These are phyloP conservation scores for Bruguiera parviflora DNA, from an alignment of 345 rosid species.

Conservation along the genomic window DNA sequence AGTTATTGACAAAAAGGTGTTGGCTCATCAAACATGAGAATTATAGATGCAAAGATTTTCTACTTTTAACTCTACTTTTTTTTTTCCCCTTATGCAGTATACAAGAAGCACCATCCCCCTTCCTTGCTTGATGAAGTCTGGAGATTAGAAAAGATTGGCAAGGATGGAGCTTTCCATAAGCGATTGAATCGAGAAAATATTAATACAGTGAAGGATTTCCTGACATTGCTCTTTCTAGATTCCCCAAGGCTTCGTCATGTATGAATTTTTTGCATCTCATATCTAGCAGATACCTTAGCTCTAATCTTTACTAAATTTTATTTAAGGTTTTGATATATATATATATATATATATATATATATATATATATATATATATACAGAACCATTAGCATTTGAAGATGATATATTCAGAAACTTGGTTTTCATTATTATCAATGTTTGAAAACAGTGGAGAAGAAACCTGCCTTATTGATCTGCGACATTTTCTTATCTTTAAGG, in stretches of 20 bases:
- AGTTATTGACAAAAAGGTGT: constrained; percentile 3
- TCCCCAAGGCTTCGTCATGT: constrained; percentile 78
- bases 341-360: no score
- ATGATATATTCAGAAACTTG: neutral
- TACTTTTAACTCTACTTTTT: constrained; percentile 9
- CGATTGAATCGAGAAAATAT: constrained; percentile 67
- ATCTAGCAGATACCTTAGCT: neutral
- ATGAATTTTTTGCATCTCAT: constrained; percentile 20
- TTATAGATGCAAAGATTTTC: neutral
- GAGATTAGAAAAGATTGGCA: constrained; percentile 98
- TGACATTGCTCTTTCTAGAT: constrained; percentile 58
- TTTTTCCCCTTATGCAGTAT: constrained; percentile 50
- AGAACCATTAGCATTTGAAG: neutral
- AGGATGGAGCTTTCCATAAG: constrained; percentile 97
- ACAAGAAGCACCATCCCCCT: constrained; percentile 96
- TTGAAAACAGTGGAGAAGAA: no score
- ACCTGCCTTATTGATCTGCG: neutral
- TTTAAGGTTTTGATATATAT: neutral
- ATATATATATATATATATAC: neutral
- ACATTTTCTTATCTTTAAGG: neutral
- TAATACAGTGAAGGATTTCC: constrained; percentile 74
- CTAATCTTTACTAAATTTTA: neutral
- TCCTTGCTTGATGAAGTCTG: constrained; percentile 80
- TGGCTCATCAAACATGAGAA: constrained; percentile 3
- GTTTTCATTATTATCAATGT: neutral